A percentile compares a stretch with the other conserved stretches of the same genome.
These are phyloP conservation scores for Glycine latifolia DNA, from an alignment of 306 rosid genomes.

Conservation along the genomic window DNA sequence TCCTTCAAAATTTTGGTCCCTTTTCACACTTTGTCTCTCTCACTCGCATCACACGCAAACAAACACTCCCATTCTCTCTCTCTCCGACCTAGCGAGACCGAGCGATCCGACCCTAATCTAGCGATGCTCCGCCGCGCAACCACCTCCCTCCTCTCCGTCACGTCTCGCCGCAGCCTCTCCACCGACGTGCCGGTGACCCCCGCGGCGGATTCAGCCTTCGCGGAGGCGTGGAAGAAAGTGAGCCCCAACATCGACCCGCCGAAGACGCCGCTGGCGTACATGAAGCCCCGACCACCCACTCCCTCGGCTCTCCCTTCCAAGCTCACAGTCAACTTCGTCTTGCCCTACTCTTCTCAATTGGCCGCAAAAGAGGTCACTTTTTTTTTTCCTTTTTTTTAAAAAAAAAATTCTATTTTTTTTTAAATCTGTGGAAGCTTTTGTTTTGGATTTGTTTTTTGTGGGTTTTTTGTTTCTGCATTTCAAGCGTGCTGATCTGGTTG, in stretches of 20 bases:
- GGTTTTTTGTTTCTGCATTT: no score
- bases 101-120: conserved; percentile 63
- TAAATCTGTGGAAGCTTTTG: not conserved
- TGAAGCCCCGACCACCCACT: conserved; percentile 75
- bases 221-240: conserved; percentile 78
- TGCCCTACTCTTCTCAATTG: conserved; percentile 86
- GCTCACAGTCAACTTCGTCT: conserved; percentile 94
- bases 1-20: not conserved
- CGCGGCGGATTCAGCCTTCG: conserved; percentile 50
- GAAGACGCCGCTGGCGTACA: conserved; percentile 69
- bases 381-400: not conserved
- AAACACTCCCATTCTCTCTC: conserved; percentile 13
- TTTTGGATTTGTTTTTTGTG: not conserved
- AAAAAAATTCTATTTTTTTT: not conserved
- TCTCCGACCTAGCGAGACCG: conserved; percentile 98
- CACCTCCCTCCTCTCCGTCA: conserved; percentile 52
- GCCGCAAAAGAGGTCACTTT: conserved; percentile 77
- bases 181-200: conserved; percentile 63
- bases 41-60: not conserved
- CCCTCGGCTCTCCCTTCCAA: conserved; percentile 81
- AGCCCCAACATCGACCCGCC: conserved; percentile 80
- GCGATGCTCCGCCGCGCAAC: conserved; percentile 86
- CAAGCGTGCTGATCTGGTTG: not conserved
- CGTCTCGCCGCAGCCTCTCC: conserved; percentile 64
- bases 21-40: not conserved